These are phyloP conservation scores for Polychaeton citri DNA, from an alignment of 2,329 filamentous ascomycete species.

Conservation along the genomic window DNA sequence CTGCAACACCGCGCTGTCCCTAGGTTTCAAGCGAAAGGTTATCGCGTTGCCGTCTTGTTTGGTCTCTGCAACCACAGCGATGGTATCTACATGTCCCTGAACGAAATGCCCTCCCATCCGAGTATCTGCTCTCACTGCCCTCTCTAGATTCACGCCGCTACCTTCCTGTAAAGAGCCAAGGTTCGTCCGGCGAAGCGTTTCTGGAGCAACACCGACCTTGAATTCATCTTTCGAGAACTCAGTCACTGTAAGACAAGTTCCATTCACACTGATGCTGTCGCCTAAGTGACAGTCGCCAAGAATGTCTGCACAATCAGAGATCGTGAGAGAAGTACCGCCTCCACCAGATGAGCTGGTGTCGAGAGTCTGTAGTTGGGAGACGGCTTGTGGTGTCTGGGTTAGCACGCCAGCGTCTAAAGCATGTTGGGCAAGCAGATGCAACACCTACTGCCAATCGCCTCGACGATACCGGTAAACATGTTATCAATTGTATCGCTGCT, in stretches of 20 bases:
- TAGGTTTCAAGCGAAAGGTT: constrained; percentile 70
- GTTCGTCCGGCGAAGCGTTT: constrained; percentile 91
- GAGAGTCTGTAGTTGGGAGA: constrained; percentile 67
- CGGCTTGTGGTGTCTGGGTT: constrained; percentile 41
- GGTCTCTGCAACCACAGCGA: constrained; percentile 59
- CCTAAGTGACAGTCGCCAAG: constrained; percentile 73
- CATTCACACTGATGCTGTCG: constrained; percentile 91
- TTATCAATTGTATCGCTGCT: too few species aligned
- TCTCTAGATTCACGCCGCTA: constrained; percentile 78
- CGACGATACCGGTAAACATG: constrained; percentile 96
- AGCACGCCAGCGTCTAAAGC: constrained; percentile 3
- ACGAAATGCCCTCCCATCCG: constrained; percentile 98
- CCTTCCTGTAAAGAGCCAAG: constrained; percentile 58
- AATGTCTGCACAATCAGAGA: constrained; percentile 60
- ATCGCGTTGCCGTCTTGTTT: constrained; percentile 79
- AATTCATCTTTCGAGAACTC: constrained; percentile 51
- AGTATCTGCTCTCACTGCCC: constrained; percentile 78
- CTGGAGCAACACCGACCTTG: constrained; percentile 86
- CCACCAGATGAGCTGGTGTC: constrained; percentile 57
- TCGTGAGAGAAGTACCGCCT: constrained; percentile 81
- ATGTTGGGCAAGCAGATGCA: constrained; percentile 1
- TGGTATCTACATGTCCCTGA: constrained; percentile 91
- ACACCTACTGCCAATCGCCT: constrained; percentile 75
- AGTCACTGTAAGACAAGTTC: constrained; percentile 91
- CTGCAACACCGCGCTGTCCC: constrained; percentile 53